Conservation (phyloP, 805 yeast species). For the Teunomyces cretensis region DNA sequence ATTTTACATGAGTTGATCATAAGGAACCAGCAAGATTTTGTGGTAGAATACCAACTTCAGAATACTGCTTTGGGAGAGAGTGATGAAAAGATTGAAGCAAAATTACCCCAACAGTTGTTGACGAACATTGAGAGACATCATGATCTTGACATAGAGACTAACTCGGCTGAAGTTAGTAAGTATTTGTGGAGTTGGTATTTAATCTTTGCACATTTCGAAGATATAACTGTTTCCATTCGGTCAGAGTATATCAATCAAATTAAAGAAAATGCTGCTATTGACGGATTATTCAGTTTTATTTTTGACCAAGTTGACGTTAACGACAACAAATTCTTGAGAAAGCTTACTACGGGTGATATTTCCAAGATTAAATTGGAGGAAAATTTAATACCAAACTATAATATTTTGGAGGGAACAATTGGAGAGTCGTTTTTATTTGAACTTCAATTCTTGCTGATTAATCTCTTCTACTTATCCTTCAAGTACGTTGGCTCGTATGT, state of each 20-base stretch:
- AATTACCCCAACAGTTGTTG: slow-evolving; percentile 34
- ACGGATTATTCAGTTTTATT: slow-evolving; percentile 50
- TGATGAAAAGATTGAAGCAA: slow-evolving; percentile 25
- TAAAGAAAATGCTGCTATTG: slow-evolving; percentile 44
- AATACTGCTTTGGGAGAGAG: slow-evolving; percentile 35
- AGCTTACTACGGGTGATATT: slow-evolving; percentile 13
- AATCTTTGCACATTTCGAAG: slow-evolving; percentile 58
- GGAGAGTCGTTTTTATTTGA: slow-evolving; percentile 31
- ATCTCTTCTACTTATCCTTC: slow-evolving; percentile 52
- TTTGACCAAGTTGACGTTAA: slow-evolving; percentile 52
- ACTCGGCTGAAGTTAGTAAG: slow-evolving; percentile 22
- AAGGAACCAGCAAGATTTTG: slow-evolving; percentile 54
- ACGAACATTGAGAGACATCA: slow-evolving; percentile 3
- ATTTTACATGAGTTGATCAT: slow-evolving; percentile 43
- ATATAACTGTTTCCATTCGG: slow-evolving; percentile 64
- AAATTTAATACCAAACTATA: slow-evolving; percentile 20
- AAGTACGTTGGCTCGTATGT: slow-evolving; percentile 54
- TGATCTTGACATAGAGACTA: slow-evolving; percentile 19
- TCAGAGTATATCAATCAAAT: slow-evolving; percentile 59
- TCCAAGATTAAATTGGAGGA: slow-evolving; percentile 12
- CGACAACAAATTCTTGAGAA: slow-evolving; percentile 20
- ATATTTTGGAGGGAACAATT: slow-evolving; percentile 16
- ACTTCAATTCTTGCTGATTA: slow-evolving; percentile 41
- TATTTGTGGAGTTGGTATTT: slow-evolving; percentile 72
- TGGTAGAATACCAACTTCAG: slow-evolving; percentile 59